Evolutionary conservation across 352 stramenopile genomes (phyloP).

Genomic region (Phytophthora cryptogea): DNA sequence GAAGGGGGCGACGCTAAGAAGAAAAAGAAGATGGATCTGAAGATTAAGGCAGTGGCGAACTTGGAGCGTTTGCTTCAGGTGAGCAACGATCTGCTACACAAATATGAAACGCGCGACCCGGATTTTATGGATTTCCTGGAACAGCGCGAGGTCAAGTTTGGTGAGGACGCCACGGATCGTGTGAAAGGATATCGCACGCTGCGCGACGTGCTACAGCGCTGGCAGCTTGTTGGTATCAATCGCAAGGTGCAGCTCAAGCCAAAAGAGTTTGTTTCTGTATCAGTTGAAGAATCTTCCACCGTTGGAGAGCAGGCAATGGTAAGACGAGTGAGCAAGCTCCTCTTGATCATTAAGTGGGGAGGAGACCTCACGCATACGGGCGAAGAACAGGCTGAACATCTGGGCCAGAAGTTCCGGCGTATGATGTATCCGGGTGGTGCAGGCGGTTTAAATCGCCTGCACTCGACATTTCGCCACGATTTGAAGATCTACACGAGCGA

Average conservation of each 20-base stretch:
- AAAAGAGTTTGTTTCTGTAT: conserved; percentile 53
- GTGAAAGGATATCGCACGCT: conserved; percentile 88
- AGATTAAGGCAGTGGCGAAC: conserved; percentile 87
- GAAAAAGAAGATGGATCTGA: conserved; percentile 82
- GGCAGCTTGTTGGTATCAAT: conserved; percentile 97
- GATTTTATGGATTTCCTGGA: conserved; percentile 69
- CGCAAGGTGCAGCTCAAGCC: conserved; percentile 97
- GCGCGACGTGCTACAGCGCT: conserved; percentile 96
- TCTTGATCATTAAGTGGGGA: conserved; percentile 99
- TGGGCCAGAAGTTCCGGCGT: conserved; percentile 91
- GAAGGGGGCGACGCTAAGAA: conserved; percentile 34
- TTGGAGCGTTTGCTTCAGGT: conserved; percentile 80
- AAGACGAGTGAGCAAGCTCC: conserved; percentile 80
- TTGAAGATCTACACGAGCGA: conserved; percentile 99
- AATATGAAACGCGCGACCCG: conserved; percentile 63
- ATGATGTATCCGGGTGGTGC: conserved; percentile 93
- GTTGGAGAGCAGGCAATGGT: conserved; percentile 33
- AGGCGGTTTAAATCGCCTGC: conserved; percentile 96
- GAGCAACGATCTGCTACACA: conserved; percentile 71
- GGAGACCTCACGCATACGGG: conserved; percentile 98
- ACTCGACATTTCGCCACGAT: conserved; percentile 99
- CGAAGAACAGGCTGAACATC: conserved; percentile 94
- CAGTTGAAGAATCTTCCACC: conserved; percentile 28
- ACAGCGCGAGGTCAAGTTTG: conserved; percentile 59
- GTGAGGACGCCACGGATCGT: conserved; percentile 70